Evolutionary conservation across 768 basidiomycete genomes (phyloP).

Genomic region (Gyrodon lividus): DNA sequence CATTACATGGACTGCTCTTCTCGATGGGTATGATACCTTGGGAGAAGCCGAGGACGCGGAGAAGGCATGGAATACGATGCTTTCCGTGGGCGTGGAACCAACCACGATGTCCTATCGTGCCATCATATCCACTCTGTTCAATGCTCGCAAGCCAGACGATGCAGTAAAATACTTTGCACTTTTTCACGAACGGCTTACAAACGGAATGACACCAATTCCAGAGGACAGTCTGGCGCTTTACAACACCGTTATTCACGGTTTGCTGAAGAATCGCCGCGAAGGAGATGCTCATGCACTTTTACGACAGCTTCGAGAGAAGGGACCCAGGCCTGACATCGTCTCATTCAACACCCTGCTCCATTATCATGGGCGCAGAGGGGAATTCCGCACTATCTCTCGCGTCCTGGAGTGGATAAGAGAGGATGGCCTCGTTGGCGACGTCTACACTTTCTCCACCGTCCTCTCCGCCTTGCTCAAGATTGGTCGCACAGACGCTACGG

Average conservation of each 20-base stretch:
- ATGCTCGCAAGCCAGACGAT: conserved; percentile 47
- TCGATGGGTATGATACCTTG: conserved; percentile 58
- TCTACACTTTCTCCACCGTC: conserved; percentile 85
- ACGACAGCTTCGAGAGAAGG: conserved; percentile 42
- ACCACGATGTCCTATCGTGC: conserved; percentile 67
- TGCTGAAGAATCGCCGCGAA: conserved; percentile 48
- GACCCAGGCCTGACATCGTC: conserved; percentile 67
- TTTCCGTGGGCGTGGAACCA: conserved; percentile 51
- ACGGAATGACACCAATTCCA: conserved; percentile 24
- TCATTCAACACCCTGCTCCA: conserved; percentile 82
- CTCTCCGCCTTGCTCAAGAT: conserved; percentile 74
- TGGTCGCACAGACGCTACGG: conserved; percentile 63
- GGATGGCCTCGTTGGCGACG: conserved; percentile 63
- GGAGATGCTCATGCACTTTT: conserved; percentile 43
- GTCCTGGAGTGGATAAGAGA: conserved; percentile 58
- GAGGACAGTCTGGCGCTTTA: conserved; percentile 47
- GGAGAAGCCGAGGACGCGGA: conserved; percentile 53
- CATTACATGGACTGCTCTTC: conserved; percentile 68
- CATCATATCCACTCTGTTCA: conserved; percentile 61
- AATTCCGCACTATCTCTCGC: conserved; percentile 59
- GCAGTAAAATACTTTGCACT: conserved; percentile 51
- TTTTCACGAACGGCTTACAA: conserved; percentile 38
- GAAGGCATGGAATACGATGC: conserved; percentile 65
- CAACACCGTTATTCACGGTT: conserved; percentile 73
- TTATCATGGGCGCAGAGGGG: conserved; percentile 59